Evolutionary conservation across 2,329 filamentous ascomycete species (phyloP).

Genomic region (Teratosphaeria nubilosa): DNA sequence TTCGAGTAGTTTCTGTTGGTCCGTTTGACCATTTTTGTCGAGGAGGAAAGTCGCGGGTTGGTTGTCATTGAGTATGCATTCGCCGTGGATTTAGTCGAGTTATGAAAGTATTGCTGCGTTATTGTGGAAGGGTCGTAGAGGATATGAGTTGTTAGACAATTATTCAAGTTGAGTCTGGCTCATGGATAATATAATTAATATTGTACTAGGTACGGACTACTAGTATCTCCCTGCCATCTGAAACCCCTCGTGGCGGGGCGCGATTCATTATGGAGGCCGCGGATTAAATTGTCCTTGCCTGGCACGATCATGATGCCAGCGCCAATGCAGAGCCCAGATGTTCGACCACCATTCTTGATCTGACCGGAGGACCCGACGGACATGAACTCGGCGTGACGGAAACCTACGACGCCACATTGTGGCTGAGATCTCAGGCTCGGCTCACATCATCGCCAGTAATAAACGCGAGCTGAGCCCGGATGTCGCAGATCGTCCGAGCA

Average conservation of each 20-base stretch:
- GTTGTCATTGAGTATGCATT: constrained; percentile 49
- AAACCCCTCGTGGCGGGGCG: no score
- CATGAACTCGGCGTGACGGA: background rate
- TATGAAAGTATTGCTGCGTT: constrained; percentile 42
- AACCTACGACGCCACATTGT: background rate
- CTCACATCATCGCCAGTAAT: background rate
- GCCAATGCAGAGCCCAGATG: background rate
- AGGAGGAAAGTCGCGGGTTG: constrained; percentile 52
- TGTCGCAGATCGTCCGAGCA: background rate
- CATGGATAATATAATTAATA: no score
- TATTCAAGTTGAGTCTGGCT: no score
- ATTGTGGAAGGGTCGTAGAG: constrained; percentile 25
- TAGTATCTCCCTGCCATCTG: no score
- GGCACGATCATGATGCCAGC: no score
- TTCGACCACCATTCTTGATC: background rate
- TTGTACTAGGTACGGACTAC: no score
- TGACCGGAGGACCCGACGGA: background rate
- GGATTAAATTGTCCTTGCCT: no score
- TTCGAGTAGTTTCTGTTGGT: constrained; percentile 39
- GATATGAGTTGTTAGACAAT: constrained; percentile 9
- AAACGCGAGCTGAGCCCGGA: background rate
- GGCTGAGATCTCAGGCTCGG: background rate
- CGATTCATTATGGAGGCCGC: no score
- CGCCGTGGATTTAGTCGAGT: constrained; percentile 48
- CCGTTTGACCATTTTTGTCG: constrained; percentile 5